phyloP scores from a whole-genome alignment of 1,139 yeast genomes.

The Hyphopichia fennica region DNA sequence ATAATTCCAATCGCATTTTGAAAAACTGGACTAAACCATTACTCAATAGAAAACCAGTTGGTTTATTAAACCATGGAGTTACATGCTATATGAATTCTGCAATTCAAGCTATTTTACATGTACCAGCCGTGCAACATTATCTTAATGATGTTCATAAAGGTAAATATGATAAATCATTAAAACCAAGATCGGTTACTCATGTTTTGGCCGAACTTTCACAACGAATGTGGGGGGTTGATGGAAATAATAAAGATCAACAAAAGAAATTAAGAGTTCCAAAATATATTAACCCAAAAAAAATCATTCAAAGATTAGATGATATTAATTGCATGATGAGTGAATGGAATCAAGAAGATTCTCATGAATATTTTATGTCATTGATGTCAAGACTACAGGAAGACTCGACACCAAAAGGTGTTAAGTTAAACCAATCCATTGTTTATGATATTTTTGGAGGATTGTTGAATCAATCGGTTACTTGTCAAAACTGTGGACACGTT shows the following conservation, averaged over 20 bases:
- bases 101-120: constrained; percentile 82
- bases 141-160: constrained; percentile 62
- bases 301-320: constrained; percentile 73
- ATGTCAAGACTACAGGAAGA: constrained; percentile 89
- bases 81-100: constrained; percentile 97
- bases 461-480: constrained; percentile 78
- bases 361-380: constrained; percentile 92
- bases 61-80: constrained; percentile 87
- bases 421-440: constrained; percentile 75
- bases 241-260: constrained; percentile 22
- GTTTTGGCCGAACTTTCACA: constrained; percentile 71
- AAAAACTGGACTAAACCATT: constrained; percentile 60
- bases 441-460: constrained; percentile 95
- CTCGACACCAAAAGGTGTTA: constrained; percentile 82
- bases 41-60: constrained; percentile 56
- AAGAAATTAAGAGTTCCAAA: constrained; percentile 19
- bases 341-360: constrained; percentile 98
- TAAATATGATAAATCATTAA: constrained; percentile 45
- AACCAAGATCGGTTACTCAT: constrained; percentile 63
- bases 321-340: constrained; percentile 95
- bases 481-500: constrained; percentile 74
- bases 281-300: constrained; percentile 69
- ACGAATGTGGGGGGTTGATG: constrained; percentile 58
- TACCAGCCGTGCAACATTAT: constrained; percentile 89
- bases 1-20: constrained; percentile 49